phyloP scores from a whole-genome alignment of 345 rosid genomes.

The Toxicodendron radicans region DNA sequence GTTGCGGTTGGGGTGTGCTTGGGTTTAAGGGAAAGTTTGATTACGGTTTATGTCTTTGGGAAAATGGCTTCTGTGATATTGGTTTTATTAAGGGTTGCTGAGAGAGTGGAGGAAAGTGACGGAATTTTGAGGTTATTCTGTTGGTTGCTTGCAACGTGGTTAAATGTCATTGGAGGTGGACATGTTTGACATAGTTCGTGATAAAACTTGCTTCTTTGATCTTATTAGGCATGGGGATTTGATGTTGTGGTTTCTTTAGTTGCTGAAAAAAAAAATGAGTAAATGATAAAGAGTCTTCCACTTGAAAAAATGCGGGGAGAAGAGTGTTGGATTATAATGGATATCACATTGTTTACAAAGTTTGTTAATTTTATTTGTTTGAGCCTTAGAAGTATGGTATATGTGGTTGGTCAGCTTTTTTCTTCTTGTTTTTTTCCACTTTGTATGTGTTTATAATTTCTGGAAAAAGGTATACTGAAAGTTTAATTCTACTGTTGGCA shows the following conservation, averaged over 20 bases:
- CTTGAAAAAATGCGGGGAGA: too few relatives aligned
- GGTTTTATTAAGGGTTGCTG: not conserved
- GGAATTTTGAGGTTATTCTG: not conserved
- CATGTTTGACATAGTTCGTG: not conserved
- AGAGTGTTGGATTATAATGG: too few relatives aligned
- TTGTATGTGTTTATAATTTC: not conserved
- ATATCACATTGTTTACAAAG: too few relatives aligned
- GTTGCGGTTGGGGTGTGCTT: not conserved
- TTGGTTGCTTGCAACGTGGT: not conserved
- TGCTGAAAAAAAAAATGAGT: not conserved
- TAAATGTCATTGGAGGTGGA: not conserved
- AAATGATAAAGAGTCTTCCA: not conserved
- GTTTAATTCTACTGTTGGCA: not conserved
- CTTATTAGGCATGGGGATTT: not conserved
- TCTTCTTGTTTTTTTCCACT: not conserved
- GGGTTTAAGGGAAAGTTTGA: not conserved
- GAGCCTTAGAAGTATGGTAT: too few relatives aligned
- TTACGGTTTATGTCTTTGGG: not conserved
- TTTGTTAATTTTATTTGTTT: too few relatives aligned
- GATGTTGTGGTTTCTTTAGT: not conserved
- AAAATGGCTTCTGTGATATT: not conserved
- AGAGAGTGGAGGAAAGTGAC: not conserved
- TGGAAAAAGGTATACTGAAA: not conserved
- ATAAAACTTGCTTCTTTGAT: not conserved
- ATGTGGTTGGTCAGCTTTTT: too few relatives aligned